Evolutionary conservation across 805 yeast genomes (phyloP).

Genomic region (Candida adriatica): DNA sequence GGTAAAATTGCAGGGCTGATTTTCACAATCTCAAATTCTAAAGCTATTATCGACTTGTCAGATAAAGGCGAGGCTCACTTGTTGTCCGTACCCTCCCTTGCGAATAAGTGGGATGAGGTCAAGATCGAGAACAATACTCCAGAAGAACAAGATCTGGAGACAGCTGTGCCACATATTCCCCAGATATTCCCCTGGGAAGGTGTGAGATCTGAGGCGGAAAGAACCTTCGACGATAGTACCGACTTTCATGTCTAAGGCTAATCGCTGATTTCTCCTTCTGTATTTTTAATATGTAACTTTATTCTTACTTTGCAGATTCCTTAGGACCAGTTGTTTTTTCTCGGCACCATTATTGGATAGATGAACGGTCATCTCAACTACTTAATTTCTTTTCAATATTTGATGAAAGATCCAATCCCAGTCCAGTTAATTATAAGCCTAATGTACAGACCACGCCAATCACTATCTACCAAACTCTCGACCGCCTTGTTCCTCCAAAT

Average conservation of each 20-base stretch:
- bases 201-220: conserved; percentile 9
- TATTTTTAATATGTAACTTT: neutral
- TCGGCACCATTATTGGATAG: too few species aligned
- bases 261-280: neutral
- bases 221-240: conserved; percentile 13
- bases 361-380: too few species aligned
- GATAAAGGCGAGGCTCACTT: conserved; percentile 12
- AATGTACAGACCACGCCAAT: too few species aligned
- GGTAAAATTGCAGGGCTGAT: conserved; percentile 15
- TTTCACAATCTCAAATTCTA: conserved; percentile 3
- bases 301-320: too few species aligned
- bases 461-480: too few species aligned
- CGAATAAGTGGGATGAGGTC: conserved; percentile 12
- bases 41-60: conserved; percentile 7
- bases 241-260: conserved; percentile 11
- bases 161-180: conserved; percentile 1
- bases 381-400: too few species aligned
- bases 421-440: too few species aligned
- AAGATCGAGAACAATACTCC: conserved; percentile 1
- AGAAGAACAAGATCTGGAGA: conserved; percentile 1
- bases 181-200: conserved; percentile 24
- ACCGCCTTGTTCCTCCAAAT: conserved; percentile 1
- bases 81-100: conserved; percentile 6
- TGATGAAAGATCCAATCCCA: too few species aligned
- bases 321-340: too few species aligned